A percentile compares a stretch with the other conserved stretches of the same genome.
These are phyloP conservation scores for Grosmannia serpens DNA, from an alignment of 2,329 filamentous ascomycete genomes.

Conservation along the genomic window DNA sequence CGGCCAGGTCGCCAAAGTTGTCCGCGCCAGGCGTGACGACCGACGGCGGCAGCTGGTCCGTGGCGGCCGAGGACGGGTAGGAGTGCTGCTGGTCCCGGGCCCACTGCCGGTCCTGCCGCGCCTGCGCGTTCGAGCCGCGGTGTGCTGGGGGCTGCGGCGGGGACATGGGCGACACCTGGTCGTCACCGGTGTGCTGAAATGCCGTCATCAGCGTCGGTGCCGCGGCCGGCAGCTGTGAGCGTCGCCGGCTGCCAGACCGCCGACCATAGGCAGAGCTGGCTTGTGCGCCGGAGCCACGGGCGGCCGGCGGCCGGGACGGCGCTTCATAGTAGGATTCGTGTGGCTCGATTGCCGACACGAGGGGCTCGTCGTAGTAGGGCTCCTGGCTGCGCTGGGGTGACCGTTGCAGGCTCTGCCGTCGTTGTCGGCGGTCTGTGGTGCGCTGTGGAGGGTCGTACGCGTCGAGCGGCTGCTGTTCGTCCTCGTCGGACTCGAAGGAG, in stretches of 20 bases:
- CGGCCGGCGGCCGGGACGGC: not conserved
- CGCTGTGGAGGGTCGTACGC: not conserved
- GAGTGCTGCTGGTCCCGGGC: no score
- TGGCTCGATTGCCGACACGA: no score
- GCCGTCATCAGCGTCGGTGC: not conserved
- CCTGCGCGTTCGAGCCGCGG: not conserved
- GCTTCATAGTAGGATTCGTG: not conserved
- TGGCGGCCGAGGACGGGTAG: not conserved
- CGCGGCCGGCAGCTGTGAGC: not conserved
- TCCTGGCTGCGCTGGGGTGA: not conserved
- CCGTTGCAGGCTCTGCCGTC: not conserved
- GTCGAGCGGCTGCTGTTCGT: conserved; percentile 14
- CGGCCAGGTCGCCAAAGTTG: conserved; percentile 51
- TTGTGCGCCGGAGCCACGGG: not conserved
- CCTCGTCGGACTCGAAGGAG: conserved; percentile 12
- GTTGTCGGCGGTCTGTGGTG: not conserved
- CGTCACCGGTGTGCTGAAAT: no score
- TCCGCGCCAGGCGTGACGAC: conserved; percentile 52
- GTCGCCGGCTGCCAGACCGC: no score
- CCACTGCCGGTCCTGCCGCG: no score
- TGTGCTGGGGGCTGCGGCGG: not conserved
- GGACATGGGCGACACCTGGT: not conserved
- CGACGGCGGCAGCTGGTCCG: conserved; percentile 16
- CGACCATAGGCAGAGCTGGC: not conserved
- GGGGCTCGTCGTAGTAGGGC: not conserved